Base-by-base conservation (phyloP, 768 basidiomycete species). In the Leucosporidium creatinivorum region DNA sequence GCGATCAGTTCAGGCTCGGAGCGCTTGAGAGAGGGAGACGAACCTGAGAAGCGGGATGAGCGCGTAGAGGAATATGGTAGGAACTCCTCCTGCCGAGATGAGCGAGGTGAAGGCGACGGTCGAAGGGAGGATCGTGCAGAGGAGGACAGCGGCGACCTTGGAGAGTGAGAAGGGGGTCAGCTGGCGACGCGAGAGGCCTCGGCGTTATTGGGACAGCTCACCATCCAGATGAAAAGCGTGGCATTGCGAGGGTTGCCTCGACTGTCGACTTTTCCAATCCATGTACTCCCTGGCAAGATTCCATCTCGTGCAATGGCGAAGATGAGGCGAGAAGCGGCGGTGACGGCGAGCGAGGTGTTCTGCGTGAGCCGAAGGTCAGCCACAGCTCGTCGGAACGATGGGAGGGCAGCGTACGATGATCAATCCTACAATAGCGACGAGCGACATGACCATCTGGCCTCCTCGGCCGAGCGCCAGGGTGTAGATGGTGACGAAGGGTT, bases 241-340 rank as follows among this genome's bases (percentile, higher is more conserved):
- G 92, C 92, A 76, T 91, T 87, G 63, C 81, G 83, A 0, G 92
- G 92, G 73, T 93, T 89, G 2, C 89, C 87, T 21, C 82, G 78
- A 0, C 77, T 69, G 58, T 88, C 86, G 51, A 93, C 88, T 67
- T 82, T 79, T 54, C 89, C 86, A 61, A 96, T 88, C 92, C 91
- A 94, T 18, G 79, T 67, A 0, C 89, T 91, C 57, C 89, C 76
- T 0, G 93, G 92, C 17, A 96, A 81, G 0, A 93, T 89, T 33
- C 92, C 92, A 73, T 96, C 93, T 62, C 93, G 87, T n/a, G 92
- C 92, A 55, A 96, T 88, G 13, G 92, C 93, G 75, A 89, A 96
- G 50, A 96, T 83, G 31, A 96, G 83, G 6, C 92, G 85, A 18
- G 91, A 93, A 18, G 91, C 85, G 2, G 93, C 92, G 25, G 93